Evolutionary conservation across 2,329 filamentous ascomycete genomes (phyloP).

Genomic region (Scedosporium apiospermum): DNA sequence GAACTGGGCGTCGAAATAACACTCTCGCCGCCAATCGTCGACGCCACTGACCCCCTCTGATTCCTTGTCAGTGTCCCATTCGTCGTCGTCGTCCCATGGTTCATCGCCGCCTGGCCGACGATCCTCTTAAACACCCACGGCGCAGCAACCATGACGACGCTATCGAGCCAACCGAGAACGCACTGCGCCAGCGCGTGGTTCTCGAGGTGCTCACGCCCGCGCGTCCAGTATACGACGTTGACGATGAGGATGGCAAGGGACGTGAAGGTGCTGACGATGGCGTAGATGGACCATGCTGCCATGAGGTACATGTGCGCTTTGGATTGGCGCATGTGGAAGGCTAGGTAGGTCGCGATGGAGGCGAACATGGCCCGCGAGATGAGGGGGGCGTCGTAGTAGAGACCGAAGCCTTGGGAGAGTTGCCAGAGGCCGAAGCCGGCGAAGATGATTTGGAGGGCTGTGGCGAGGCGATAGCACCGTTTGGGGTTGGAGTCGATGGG

Average conservation of each 20-base stretch:
- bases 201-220: neutral
- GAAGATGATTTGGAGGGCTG: neutral
- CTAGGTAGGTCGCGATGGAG: neutral
- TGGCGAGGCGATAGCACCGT: neutral
- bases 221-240: neutral
- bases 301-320: constrained; percentile 1
- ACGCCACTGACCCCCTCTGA: neutral
- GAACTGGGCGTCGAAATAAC: neutral
- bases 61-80: neutral
- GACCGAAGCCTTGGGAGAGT: neutral
- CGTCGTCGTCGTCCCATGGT: neutral
- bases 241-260: neutral
- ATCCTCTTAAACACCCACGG: neutral
- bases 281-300: neutral
- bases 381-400: neutral
- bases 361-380: constrained; percentile 2
- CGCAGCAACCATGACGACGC: neutral
- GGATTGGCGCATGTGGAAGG: neutral
- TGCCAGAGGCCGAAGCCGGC: neutral
- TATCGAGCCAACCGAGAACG: neutral
- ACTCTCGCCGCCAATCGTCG: neutral
- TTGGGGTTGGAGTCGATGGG: neutral
- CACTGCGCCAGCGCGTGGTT: neutral
- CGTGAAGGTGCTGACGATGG: neutral
- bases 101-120: neutral